Evolutionary conservation across 1,284 basidiomycete species (phyloP).

Genomic region (Rhodotorula sp.): DNA sequence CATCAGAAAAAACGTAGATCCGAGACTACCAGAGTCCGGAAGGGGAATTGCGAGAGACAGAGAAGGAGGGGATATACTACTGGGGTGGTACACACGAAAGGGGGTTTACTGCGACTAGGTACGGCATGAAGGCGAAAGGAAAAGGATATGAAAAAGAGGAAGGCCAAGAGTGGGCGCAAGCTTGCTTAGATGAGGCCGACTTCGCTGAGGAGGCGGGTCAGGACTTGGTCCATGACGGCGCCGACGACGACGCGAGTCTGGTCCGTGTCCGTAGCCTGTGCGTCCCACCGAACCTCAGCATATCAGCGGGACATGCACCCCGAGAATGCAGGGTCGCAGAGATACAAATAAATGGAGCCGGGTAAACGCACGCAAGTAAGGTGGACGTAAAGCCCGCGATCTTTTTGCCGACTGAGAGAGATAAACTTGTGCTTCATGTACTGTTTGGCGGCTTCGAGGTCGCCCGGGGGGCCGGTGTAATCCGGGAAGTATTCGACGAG

Average conservation of each 20-base stretch:
- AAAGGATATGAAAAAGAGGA: neutral
- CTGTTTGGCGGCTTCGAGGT: slow-evolving; percentile 19
- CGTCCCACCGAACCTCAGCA: no score
- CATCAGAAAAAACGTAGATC: no score
- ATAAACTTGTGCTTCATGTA: slow-evolving; percentile 48
- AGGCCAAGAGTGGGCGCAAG: no score
- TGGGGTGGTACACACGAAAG: neutral
- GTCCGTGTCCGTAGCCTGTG: slow-evolving; percentile 35
- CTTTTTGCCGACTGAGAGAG: slow-evolving; percentile 45
- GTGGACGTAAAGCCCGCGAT: slow-evolving; percentile 41
- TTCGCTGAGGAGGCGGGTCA: slow-evolving; percentile 23
- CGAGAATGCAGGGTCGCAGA: neutral
- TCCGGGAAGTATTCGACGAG: slow-evolving; percentile 37
- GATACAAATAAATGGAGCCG: accelerated
- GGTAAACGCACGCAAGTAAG: slow-evolving; percentile 38
- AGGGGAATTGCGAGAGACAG: neutral
- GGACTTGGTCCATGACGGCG: slow-evolving; percentile 45
- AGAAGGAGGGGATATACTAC: neutral
- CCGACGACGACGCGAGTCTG: slow-evolving; percentile 48
- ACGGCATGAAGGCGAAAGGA: neutral
- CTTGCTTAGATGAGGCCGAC: slow-evolving; percentile 23
- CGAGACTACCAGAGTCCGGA: no score
- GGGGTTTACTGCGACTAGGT: neutral
- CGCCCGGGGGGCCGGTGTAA: slow-evolving; percentile 24
- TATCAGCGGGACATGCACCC: neutral